phyloP scores from a whole-genome alignment of 495 filamentous ascomycete genomes.

The Xylaria longipes region DNA sequence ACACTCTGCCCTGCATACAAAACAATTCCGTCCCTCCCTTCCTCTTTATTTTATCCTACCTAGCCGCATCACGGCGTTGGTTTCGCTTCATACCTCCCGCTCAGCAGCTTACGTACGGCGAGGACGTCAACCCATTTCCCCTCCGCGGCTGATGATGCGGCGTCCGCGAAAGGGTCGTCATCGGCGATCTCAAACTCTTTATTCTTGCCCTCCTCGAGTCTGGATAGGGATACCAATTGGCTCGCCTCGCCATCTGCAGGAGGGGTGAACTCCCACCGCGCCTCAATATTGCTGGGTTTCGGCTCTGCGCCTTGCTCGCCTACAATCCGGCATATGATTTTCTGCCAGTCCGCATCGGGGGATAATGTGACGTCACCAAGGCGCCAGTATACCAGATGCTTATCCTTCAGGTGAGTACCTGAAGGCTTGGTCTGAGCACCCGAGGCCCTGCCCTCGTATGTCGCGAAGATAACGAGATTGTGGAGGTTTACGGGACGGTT shows the following conservation, averaged over 20 bases:
- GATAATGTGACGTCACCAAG: constrained; percentile 79
- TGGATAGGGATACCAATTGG: constrained; percentile 68
- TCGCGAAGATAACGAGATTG: constrained; percentile 82
- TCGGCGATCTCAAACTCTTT: constrained; percentile 41
- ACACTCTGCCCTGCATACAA: constrained; percentile 26
- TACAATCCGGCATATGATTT: constrained; percentile 78
- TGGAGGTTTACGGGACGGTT: constrained; percentile 66
- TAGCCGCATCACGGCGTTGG: constrained; percentile 5
- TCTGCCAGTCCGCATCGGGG: constrained; percentile 58
- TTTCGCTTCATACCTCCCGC: constrained; percentile 75
- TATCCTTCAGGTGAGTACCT: constrained; percentile 84
- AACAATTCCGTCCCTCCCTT: not conserved
- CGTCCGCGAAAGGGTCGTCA: constrained; percentile 50
- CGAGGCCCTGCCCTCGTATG: constrained; percentile 72
- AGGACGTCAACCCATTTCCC: constrained; percentile 76
- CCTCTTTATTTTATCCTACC: not conserved
- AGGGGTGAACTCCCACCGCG: constrained; percentile 74
- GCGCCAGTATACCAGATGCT: constrained; percentile 87
- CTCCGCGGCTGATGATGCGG: constrained; percentile 48
- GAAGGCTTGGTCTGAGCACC: constrained; percentile 75
- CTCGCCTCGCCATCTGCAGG: constrained; percentile 46
- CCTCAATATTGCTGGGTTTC: constrained; percentile 77
- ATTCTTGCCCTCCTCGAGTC: constrained; percentile 52
- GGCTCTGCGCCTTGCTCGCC: constrained; percentile 77
- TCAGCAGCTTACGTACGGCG: constrained; percentile 72